Conservation (phyloP, 2,329 filamentous ascomycete species). For the Albophoma yamanashiensis region DNA sequence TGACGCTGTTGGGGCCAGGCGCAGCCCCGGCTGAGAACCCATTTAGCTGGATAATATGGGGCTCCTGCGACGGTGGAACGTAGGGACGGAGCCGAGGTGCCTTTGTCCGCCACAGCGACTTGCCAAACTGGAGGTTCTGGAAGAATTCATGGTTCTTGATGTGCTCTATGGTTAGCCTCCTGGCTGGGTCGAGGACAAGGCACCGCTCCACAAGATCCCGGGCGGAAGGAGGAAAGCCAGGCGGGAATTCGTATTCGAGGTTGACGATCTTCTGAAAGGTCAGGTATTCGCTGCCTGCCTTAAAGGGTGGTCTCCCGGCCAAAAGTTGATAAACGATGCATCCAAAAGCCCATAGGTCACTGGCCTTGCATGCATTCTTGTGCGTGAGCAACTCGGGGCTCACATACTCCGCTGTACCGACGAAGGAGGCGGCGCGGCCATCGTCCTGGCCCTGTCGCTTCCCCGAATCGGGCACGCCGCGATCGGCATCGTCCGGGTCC, state of each 20-base stretch:
- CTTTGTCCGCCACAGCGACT: slow-evolving; percentile 77
- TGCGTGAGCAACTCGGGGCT: slow-evolving; percentile 94
- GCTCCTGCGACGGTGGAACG: slow-evolving; percentile 63
- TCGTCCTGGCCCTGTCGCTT: slow-evolving; percentile 41
- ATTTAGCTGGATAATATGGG: slow-evolving; percentile 64
- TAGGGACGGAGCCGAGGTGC: slow-evolving; percentile 81
- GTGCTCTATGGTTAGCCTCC: slow-evolving; percentile 82
- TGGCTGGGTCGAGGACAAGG: slow-evolving; percentile 76
- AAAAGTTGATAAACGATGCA: slow-evolving; percentile 96
- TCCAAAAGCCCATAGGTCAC: slow-evolving; percentile 95
- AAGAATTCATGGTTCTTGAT: slow-evolving; percentile 97
- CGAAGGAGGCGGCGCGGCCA: slow-evolving; percentile 81
- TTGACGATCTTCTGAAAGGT: slow-evolving; percentile 98
- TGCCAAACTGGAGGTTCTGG: slow-evolving; percentile 74
- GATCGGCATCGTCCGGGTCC: slow-evolving; percentile 27
- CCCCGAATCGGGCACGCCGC: slow-evolving; percentile 24
- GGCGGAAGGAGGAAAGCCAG: slow-evolving; percentile 76
- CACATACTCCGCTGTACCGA: slow-evolving; percentile 96
- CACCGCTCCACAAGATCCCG: slow-evolving; percentile 84
- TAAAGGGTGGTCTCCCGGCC: slow-evolving; percentile 94
- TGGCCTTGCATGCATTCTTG: slow-evolving; percentile 95
- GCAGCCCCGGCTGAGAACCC: slow-evolving; percentile 26
- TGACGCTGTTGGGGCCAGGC: slow-evolving; percentile 15
- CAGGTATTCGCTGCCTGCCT: slow-evolving; percentile 87
- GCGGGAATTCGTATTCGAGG: slow-evolving; percentile 86